These are phyloP conservation scores for Bimuria novae-zelandiae DNA, from an alignment of 2,329 filamentous ascomycete species.

Conservation along the genomic window DNA sequence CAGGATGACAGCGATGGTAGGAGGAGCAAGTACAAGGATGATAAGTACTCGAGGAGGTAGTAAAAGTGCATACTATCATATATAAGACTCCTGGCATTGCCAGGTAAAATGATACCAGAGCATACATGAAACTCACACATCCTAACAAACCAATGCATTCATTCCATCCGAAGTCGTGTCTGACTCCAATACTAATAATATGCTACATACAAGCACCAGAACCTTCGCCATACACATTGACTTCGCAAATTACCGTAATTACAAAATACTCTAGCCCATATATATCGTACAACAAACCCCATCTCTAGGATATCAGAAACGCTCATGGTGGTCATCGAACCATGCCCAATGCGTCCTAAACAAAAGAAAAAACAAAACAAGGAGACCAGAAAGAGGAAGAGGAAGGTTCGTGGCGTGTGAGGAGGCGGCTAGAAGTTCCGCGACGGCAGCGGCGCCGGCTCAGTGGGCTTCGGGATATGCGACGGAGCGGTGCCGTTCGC, in stretches of 20 bases:
- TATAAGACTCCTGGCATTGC: no score
- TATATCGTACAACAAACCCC: no score
- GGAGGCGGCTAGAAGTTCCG: slow-evolving; percentile 40
- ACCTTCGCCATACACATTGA: no score
- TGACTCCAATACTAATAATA: no score
- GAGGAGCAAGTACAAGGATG: slow-evolving; percentile 19
- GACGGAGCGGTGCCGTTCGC: slow-evolving; percentile 19
- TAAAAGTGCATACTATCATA: neutral
- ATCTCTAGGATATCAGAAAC: no score
- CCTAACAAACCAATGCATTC: no score
- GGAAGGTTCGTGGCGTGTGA: no score
- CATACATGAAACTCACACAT: no score
- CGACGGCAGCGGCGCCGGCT: slow-evolving; percentile 26
- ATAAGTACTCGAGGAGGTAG: neutral
- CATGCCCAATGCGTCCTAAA: neutral
- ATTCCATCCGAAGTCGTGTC: no score
- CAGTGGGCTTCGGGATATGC: slow-evolving; percentile 15
- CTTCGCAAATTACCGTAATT: no score
- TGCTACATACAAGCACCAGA: no score
- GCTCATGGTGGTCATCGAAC: slow-evolving; percentile 7
- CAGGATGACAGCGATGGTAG: slow-evolving; percentile 27
- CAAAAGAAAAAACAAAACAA: slow-evolving; percentile 1
- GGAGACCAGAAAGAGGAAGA: neutral
- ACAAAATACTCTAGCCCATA: no score
- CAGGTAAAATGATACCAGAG: neutral